Evolutionary conservation across 352 stramenopile genomes (phyloP).

Genomic region (Globisporangium apiculatum): DNA sequence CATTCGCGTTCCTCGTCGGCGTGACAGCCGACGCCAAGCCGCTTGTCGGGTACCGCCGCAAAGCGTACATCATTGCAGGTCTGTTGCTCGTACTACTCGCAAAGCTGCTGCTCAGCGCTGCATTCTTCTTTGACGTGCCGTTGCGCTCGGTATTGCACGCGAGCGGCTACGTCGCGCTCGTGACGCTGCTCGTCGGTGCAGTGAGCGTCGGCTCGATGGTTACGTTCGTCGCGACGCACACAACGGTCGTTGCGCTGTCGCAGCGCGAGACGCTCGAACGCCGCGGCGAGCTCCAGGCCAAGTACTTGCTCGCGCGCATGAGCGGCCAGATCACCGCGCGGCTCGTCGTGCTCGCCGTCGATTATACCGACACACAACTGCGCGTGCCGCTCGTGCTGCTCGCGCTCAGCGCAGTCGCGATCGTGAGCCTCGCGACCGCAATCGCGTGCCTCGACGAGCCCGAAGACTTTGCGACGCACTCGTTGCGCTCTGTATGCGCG

Average conservation of each 20-base stretch:
- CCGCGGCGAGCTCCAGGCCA: constrained; percentile 12
- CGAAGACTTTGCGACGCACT: background rate
- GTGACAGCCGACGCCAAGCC: constrained; percentile 55
- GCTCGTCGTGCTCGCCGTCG: constrained; percentile 9
- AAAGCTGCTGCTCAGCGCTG: constrained; percentile 1
- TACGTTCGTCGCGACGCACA: constrained; percentile 15
- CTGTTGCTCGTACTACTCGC: constrained; percentile 3
- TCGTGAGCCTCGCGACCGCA: constrained; percentile 3
- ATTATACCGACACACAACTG: background rate
- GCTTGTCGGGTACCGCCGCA: constrained; percentile 54
- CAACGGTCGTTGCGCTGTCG: constrained; percentile 13
- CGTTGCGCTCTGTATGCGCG: constrained; percentile 3
- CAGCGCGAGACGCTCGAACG: constrained; percentile 12
- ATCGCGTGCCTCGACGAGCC: constrained; percentile 10
- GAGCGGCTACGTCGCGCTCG: constrained; percentile 6
- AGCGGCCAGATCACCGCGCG: constrained; percentile 9
- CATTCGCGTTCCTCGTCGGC: constrained; percentile 67
- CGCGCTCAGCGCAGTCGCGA: constrained; percentile 4
- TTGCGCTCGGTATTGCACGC: background rate
- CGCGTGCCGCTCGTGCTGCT: constrained; percentile 12
- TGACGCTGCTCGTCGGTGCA: constrained; percentile 9
- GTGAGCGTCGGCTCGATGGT: constrained; percentile 18
- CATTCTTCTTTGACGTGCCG: constrained; percentile 4
- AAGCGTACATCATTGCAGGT: constrained; percentile 73
- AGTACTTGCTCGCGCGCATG: constrained; percentile 13